A percentile compares a stretch with the other conserved stretches of the same genome.
phyloP scores from a whole-genome alignment of 169 alveolate genomes.

The Amoebophrya sp. region DNA sequence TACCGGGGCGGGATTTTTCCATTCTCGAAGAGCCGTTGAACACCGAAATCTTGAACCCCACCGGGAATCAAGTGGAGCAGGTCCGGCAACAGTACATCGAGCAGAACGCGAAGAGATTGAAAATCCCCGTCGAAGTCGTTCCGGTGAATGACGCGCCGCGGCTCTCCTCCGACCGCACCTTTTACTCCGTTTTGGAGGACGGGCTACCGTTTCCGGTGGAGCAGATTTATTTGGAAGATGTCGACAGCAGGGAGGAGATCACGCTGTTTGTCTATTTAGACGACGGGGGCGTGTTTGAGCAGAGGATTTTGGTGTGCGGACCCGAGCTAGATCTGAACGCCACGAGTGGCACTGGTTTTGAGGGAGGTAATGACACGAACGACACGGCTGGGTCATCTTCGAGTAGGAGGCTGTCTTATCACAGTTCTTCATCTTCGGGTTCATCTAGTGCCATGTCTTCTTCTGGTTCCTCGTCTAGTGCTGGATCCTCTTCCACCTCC shows the following conservation, averaged over 20 bases:
- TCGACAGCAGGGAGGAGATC: background rate
- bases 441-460: background rate
- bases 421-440: background rate
- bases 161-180: background rate
- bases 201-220: background rate
- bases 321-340: background rate
- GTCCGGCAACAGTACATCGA: slow-evolving; percentile 11
- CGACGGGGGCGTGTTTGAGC: background rate
- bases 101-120: background rate
- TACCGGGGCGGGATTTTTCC: background rate
- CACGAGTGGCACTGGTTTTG: background rate
- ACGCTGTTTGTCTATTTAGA: background rate
- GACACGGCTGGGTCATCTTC: background rate
- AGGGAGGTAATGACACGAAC: background rate
- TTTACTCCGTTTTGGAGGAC: background rate
- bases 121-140: background rate
- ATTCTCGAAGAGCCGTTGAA: background rate
- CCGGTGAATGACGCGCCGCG: slow-evolving; percentile 19
- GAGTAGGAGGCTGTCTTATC: background rate
- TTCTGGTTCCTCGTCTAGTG: no score
- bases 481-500: background rate
- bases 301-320: background rate
- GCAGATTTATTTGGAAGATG: background rate
- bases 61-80: background rate
- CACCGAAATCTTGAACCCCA: background rate